These are phyloP conservation scores for Trichosporon asahii DNA, from an alignment of 1,284 basidiomycete species.

Conservation along the genomic window DNA sequence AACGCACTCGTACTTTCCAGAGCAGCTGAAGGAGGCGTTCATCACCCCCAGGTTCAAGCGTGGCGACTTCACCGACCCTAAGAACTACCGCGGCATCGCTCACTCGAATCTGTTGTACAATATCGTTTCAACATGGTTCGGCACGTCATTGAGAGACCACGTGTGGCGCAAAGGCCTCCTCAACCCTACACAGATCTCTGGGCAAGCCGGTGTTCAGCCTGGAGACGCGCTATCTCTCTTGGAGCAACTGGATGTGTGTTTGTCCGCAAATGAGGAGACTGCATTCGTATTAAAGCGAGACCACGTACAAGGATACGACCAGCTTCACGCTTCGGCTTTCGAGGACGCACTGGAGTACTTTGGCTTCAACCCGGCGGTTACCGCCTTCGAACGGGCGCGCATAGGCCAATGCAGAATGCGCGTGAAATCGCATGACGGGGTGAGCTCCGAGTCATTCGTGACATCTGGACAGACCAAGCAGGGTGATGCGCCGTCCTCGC, in stretches of 20 bases:
- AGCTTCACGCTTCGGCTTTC: slow-evolving; percentile 43
- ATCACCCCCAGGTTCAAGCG: slow-evolving; percentile 47
- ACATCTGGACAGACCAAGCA: slow-evolving; percentile 40
- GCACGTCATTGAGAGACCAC: slow-evolving; percentile 32
- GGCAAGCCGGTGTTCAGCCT: slow-evolving; percentile 45
- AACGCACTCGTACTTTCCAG: slow-evolving; percentile 32
- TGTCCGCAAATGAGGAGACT: slow-evolving; percentile 22
- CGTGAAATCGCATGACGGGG: slow-evolving; percentile 37
- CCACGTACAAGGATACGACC: slow-evolving; percentile 36
- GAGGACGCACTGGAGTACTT: slow-evolving; percentile 48
- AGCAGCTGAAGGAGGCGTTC: slow-evolving; percentile 30
- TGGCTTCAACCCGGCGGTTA: slow-evolving; percentile 34
- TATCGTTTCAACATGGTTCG: too few relatives aligned
- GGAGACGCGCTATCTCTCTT: slow-evolving; percentile 44
- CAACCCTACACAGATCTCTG: slow-evolving; percentile 43
- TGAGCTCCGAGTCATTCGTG: background rate
- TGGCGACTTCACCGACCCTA: too few relatives aligned
- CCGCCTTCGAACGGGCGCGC: slow-evolving; percentile 40
- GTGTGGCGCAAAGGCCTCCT: slow-evolving; percentile 28
- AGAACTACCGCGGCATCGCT: too few relatives aligned
- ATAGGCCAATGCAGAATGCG: slow-evolving; percentile 27
- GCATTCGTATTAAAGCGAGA: slow-evolving; percentile 17
- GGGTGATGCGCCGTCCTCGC: slow-evolving; percentile 40
- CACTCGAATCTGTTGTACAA: too few relatives aligned
- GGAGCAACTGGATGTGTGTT: slow-evolving; percentile 33